Percentiles rank a stretch among this genome's conserved stretches.
phyloP scores from a whole-genome alignment of 129 eudicot genomes.

The Scalesia atractyloides region DNA sequence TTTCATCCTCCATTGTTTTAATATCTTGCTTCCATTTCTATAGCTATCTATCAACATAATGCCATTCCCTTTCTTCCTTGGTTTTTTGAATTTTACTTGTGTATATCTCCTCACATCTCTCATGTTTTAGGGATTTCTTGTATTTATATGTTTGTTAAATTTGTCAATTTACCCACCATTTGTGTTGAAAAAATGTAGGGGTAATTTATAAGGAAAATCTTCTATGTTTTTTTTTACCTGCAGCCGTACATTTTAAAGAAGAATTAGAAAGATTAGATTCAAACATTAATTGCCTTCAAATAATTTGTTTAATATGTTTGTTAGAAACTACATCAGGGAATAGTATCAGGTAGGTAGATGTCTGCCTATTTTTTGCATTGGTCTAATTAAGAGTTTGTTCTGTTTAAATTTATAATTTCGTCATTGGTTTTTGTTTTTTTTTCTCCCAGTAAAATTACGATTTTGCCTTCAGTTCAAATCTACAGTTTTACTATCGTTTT shows the following conservation, averaged over 20 bases:
- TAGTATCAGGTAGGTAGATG: no score
- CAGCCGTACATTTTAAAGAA: constrained; percentile 21
- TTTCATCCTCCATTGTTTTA: constrained; percentile 57
- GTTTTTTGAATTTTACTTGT: constrained; percentile 4
- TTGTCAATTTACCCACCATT: constrained; percentile 21
- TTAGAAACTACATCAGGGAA: no score
- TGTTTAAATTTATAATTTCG: no score
- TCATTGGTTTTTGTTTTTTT: no score
- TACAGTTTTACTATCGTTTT: no score
- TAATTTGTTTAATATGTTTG: background rate
- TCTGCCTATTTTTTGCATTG: no score
- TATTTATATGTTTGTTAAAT: constrained; percentile 16
- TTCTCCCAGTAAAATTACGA: no score
- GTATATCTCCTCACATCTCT: constrained; percentile 3
- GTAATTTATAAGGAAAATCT: constrained; percentile 27
- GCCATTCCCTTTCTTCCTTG: constrained; percentile 12
- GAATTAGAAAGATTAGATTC: background rate
- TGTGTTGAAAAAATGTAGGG: constrained; percentile 34
- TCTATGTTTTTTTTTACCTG: constrained; percentile 14
- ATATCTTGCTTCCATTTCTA: constrained; percentile 27
- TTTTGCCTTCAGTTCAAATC: no score
- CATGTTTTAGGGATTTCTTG: constrained; percentile 22
- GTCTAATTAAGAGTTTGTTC: no score
- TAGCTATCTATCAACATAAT: constrained; percentile 26
- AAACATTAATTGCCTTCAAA: background rate